Conservation (phyloP, 768 basidiomycete species). For the Termitomyces sp. region DNA sequence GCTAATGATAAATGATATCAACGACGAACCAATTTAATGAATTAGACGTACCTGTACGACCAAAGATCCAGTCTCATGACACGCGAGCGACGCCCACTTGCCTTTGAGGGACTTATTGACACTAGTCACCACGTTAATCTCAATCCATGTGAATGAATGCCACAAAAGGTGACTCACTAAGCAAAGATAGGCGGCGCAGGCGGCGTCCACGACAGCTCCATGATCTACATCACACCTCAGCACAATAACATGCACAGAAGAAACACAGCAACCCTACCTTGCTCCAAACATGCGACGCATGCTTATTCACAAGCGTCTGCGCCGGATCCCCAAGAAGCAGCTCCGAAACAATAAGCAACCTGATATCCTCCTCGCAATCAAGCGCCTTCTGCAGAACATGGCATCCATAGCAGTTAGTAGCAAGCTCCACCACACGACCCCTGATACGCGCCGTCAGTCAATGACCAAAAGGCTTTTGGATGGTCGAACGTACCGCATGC, state of each 20-base stretch:
- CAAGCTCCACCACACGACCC: conserved; percentile 79
- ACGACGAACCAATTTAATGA: neutral
- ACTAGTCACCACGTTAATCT: conserved; percentile 27
- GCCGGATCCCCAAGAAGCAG: conserved; percentile 80
- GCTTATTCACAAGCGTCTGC: conserved; percentile 83
- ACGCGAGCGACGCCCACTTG: conserved; percentile 85
- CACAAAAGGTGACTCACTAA: conserved; percentile 44
- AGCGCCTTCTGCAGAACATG: conserved; percentile 87
- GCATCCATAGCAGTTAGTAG: conserved; percentile 86
- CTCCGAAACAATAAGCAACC: conserved; percentile 78
- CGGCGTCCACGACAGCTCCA: conserved; percentile 85
- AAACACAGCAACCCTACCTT: conserved; percentile 41
- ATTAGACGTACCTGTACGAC: conserved; percentile 63
- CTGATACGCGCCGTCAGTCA: conserved; percentile 25
- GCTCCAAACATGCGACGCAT: conserved; percentile 90
- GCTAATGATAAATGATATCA: neutral
- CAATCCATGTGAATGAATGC: neutral
- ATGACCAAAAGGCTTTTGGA: too few species aligned
- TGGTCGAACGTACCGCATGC: conserved; percentile 60
- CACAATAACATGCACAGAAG: neutral
- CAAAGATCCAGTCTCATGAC: conserved; percentile 85
- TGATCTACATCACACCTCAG: conserved; percentile 45
- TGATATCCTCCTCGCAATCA: conserved; percentile 85
- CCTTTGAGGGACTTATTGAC: conserved; percentile 86
- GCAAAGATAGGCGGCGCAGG: conserved; percentile 87